These are phyloP conservation scores for Physcomitrium patens DNA, from an alignment of 225 moss, liverwort and hornwort species.

Conservation along the genomic window DNA sequence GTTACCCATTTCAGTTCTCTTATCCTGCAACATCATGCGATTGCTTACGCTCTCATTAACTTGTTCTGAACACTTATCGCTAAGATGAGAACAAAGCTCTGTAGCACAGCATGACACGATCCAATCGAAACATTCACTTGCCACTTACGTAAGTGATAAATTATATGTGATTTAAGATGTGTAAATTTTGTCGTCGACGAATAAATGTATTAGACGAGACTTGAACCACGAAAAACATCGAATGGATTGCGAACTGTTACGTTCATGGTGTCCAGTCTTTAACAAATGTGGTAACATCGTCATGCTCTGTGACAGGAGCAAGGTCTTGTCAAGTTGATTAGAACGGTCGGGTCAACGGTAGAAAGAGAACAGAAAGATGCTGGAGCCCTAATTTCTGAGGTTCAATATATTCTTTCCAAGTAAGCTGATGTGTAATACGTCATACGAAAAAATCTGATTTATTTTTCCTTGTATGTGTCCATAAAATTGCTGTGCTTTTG, in stretches of 20 bases:
- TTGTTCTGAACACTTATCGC: constrained; percentile 40
- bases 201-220: neutral
- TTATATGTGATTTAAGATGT: neutral
- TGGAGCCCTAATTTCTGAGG: constrained; percentile 59
- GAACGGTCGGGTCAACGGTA: constrained; percentile 48
- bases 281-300: neutral
- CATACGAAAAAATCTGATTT: no score
- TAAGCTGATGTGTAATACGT: constrained; percentile 23
- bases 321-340: constrained; percentile 58
- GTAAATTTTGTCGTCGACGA: neutral
- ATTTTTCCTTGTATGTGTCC: neutral
- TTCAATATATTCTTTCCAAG: constrained; percentile 64
- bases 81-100: constrained; percentile 31
- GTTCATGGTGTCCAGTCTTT: neutral
- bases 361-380: constrained; percentile 55
- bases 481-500: neutral
- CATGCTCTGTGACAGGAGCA: constrained; percentile 39
- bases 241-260: neutral
- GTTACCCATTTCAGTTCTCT: neutral
- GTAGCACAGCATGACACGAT: constrained; percentile 37
- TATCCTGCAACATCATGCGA: neutral
- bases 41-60: neutral
- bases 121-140: constrained; percentile 61
- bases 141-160: constrained; percentile 52
- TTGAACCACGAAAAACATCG: neutral